A percentile compares a stretch with the other conserved stretches of the same genome.
Conservation (phyloP, 2,329 filamentous ascomycete species). For the Geosmithia morbida region DNA sequence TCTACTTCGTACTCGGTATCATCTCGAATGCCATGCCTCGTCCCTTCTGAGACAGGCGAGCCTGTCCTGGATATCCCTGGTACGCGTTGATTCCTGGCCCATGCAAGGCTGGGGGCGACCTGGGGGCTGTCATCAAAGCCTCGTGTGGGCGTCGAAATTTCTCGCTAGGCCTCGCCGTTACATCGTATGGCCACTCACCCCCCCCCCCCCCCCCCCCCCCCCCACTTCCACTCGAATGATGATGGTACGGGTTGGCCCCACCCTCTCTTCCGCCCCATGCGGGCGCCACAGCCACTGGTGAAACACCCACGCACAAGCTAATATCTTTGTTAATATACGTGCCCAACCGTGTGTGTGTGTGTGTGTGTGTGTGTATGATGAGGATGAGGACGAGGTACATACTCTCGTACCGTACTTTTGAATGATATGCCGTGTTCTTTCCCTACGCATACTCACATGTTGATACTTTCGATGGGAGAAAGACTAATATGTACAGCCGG, state of each 20-base stretch:
- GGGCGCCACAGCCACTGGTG: conserved; percentile 28
- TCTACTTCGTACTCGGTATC: neutral
- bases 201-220: neutral
- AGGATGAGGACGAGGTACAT: too few species aligned
- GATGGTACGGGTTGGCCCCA: neutral
- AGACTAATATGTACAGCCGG: too few species aligned
- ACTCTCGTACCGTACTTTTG: too few species aligned
- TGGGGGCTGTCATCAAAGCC: neutral
- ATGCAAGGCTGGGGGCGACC: neutral
- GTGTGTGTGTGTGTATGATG: too few species aligned
- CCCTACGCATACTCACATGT: too few species aligned
- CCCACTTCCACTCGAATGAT: neutral
- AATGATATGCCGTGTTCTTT: too few species aligned
- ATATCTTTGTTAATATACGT: neutral
- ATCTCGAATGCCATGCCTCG: neutral
- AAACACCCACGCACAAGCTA: conserved; percentile 23
- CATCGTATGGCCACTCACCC: too few species aligned
- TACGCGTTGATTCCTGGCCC: neutral
- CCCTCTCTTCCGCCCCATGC: conserved; percentile 7
- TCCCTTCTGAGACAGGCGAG: neutral
- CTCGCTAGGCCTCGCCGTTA: neutral
- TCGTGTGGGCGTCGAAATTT: neutral
- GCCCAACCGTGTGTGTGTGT: neutral
- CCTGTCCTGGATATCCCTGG: neutral
- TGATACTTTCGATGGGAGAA: too few species aligned